Evolutionary conservation across 2,329 filamentous ascomycete species (phyloP).

Genomic region (Neurospora sp.): DNA sequence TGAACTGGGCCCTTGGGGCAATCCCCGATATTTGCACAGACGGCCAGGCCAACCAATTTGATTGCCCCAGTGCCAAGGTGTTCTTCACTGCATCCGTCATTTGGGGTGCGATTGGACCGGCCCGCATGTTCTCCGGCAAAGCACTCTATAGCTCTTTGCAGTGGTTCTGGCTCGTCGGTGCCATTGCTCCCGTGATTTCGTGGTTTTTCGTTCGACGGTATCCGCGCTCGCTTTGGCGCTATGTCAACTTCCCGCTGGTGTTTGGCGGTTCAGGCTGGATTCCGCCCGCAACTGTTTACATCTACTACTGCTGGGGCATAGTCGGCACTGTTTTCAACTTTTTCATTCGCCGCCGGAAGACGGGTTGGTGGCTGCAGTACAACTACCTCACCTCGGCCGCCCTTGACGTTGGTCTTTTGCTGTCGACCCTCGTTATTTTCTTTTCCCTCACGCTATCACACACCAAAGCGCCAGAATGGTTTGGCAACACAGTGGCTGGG

Average conservation of each 20-base stretch:
- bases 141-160: conserved; percentile 54
- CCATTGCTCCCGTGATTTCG: conserved; percentile 50
- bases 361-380: conserved; percentile 68
- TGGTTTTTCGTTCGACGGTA: conserved; percentile 52
- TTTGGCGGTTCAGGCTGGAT: conserved; percentile 54
- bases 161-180: conserved; percentile 63
- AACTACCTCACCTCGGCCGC: conserved; percentile 68
- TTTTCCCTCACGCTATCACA: conserved; percentile 54
- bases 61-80: conserved; percentile 42
- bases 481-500: conserved; percentile 42
- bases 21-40: conserved; percentile 53
- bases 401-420: conserved; percentile 56
- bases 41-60: conserved; percentile 45
- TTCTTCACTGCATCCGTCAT: conserved; percentile 62
- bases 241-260: conserved; percentile 58
- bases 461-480: conserved; percentile 48
- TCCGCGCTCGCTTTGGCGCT: conserved; percentile 52
- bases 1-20: conserved; percentile 53
- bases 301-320: conserved; percentile 60
- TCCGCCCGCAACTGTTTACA: conserved; percentile 60
- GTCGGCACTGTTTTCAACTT: conserved; percentile 61
- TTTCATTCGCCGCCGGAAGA: conserved; percentile 52
- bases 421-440: conserved; percentile 61
- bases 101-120: conserved; percentile 64
- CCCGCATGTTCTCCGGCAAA: conserved; percentile 55